A percentile compares a stretch with the other conserved stretches of the same genome.
Conservation (phyloP, 2,329 filamentous ascomycete genomes). For the Neofusicoccum cordaticola region DNA sequence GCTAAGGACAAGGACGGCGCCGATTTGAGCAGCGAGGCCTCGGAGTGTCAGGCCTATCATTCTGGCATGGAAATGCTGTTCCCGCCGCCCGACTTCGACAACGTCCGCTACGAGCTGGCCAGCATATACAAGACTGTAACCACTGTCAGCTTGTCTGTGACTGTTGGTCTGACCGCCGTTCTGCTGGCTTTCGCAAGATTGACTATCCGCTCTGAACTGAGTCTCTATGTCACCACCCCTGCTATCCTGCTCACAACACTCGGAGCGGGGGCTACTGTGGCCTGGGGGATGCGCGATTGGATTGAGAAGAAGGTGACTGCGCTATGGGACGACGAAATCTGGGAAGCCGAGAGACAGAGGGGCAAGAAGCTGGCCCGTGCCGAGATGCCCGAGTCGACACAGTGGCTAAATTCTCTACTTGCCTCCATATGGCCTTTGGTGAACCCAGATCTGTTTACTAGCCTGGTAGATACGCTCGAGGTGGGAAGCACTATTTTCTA, state of each 20-base stretch:
- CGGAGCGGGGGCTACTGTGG: conserved; percentile 30
- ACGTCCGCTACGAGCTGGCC: conserved; percentile 43
- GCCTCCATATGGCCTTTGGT: conserved; percentile 70
- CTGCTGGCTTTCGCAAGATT: conserved; percentile 23
- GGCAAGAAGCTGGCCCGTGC: conserved; percentile 48
- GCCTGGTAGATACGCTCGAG: conserved; percentile 67
- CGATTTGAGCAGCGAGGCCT: conserved; percentile 38
- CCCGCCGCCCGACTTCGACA: conserved; percentile 52
- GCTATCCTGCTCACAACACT: conserved; percentile 23
- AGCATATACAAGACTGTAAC: conserved; percentile 46
- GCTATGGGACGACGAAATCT: conserved; percentile 67
- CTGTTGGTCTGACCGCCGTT: conserved; percentile 36
- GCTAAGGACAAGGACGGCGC: conserved; percentile 40
- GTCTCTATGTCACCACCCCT: conserved; percentile 28
- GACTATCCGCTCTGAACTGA: conserved; percentile 8
- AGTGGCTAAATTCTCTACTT: conserved; percentile 70
- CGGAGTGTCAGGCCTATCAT: conserved; percentile 26
- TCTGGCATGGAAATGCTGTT: conserved; percentile 50
- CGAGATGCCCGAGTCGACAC: conserved; percentile 61
- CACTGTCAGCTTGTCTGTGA: conserved; percentile 36
- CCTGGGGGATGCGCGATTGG: conserved; percentile 57
- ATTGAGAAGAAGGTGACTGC: conserved; percentile 58
- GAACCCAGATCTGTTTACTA: conserved; percentile 71
- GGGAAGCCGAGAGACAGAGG: conserved; percentile 60
- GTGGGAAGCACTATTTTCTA: conserved; percentile 20